phyloP scores from a whole-genome alignment of 306 rosid genomes.

The Trifolium pratense region DNA sequence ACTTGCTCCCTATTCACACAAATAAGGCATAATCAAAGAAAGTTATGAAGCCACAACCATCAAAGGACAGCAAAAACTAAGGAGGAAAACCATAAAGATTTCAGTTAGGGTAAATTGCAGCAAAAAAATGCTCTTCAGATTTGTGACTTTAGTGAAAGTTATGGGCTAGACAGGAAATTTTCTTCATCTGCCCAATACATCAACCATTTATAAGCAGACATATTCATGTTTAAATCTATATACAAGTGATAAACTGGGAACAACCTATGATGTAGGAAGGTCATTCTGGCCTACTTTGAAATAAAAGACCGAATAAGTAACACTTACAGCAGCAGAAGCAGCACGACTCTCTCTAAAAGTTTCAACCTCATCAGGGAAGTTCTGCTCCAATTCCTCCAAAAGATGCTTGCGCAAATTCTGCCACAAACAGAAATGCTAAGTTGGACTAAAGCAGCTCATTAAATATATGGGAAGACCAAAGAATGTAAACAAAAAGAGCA shows the following conservation, averaged over 20 bases:
- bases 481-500: slow-evolving; percentile 13
- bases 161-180: no score
- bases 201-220: no score
- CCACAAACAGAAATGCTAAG: slow-evolving; percentile 40
- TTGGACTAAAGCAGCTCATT: slow-evolving; percentile 30
- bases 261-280: slow-evolving; percentile 8
- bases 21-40: slow-evolving; percentile 2
- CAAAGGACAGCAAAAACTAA: not conserved
- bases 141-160: no score
- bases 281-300: slow-evolving; percentile 17
- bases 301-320: slow-evolving; percentile 2
- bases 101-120: not conserved
- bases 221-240: not conserved
- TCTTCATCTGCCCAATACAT: no score
- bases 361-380: slow-evolving; percentile 87
- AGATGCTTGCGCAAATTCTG: slow-evolving; percentile 85
- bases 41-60: not conserved
- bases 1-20: not conserved
- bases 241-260: not conserved
- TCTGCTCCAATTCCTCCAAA: slow-evolving; percentile 86
- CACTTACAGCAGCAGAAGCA: slow-evolving; percentile 89
- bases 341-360: slow-evolving; percentile 85
- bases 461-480: slow-evolving; percentile 5
- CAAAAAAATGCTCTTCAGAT: not conserved
- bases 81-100: not conserved